phyloP scores from a whole-genome alignment of 2,329 filamentous ascomycete species.

The Xylaria sp. region DNA sequence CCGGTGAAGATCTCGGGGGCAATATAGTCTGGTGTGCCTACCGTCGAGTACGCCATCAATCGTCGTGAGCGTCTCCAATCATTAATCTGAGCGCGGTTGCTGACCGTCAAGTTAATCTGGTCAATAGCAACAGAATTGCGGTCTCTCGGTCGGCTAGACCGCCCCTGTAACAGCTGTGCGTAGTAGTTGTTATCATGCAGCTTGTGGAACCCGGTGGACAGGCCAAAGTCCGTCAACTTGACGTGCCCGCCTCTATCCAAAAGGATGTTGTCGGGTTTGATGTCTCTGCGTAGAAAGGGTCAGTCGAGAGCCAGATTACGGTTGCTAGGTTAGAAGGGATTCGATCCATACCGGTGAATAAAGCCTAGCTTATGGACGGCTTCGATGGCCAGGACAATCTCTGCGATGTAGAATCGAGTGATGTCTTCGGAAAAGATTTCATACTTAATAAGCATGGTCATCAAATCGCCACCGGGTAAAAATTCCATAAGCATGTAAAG shows the following conservation, averaged over 20 bases:
- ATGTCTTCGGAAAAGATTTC: conserved; percentile 99
- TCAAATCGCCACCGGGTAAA: conserved; percentile 94
- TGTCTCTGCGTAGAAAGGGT: conserved; percentile 78
- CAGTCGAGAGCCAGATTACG: conserved; percentile 48
- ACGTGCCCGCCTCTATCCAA: conserved; percentile 96
- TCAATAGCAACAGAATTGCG: conserved; percentile 95
- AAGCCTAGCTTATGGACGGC: conserved; percentile 98
- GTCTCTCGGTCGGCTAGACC: conserved; percentile 78
- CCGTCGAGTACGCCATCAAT: conserved; percentile 97
- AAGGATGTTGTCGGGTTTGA: conserved; percentile 98
- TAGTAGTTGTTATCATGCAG: conserved; percentile 99
- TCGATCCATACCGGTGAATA: conserved; percentile 86
- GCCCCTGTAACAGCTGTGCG: conserved; percentile 89
- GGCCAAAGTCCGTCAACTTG: conserved; percentile 97
- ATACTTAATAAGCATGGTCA: conserved; percentile 99
- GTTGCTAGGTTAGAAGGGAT: not conserved
- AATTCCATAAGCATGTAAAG: conserved; percentile 99
- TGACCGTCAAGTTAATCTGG: conserved; percentile 97
- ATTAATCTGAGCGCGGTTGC: conserved; percentile 97
- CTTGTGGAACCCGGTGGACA: conserved; percentile 97
- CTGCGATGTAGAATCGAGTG: conserved; percentile 98
- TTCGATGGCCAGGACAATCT: conserved; percentile 97
- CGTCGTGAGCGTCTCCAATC: conserved; percentile 97
- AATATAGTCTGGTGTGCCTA: conserved; percentile 98
- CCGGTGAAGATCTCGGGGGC: conserved; percentile 98